phyloP scores from a whole-genome alignment of 2,329 filamentous ascomycete species.

The Cylindrodendrum hubeiense region DNA sequence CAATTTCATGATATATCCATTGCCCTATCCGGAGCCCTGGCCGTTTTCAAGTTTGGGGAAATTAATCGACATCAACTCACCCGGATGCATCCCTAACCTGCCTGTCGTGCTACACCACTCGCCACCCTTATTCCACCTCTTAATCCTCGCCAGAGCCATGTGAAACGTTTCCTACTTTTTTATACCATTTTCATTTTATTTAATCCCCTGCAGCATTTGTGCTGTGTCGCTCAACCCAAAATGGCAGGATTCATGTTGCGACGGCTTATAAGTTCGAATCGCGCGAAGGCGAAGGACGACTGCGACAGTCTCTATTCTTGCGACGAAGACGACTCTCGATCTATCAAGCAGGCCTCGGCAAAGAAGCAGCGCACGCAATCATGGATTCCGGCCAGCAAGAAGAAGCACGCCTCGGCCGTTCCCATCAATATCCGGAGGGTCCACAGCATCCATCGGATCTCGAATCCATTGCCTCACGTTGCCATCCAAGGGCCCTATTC shows the following conservation, averaged over 20 bases:
- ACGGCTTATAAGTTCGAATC: conserved; percentile 38
- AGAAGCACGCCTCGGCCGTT: conserved; percentile 21
- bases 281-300: conserved; percentile 29
- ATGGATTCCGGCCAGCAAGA: conserved; percentile 40
- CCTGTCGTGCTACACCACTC: conserved; percentile 34
- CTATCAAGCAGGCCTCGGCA: conserved; percentile 29
- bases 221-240: conserved; percentile 26
- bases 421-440: conserved; percentile 51
- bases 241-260: conserved; percentile 42
- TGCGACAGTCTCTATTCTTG: conserved; percentile 29
- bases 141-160: conserved; percentile 31
- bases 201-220: conserved; percentile 26
- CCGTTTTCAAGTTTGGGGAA: conserved; percentile 29
- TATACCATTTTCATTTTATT: conserved; percentile 28
- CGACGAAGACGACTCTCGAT: conserved; percentile 36
- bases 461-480: conserved; percentile 53
- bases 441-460: conserved; percentile 55
- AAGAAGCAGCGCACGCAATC: conserved; percentile 36
- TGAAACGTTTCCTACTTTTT: conserved; percentile 20
- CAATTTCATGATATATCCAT: conserved; percentile 23
- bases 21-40: conserved; percentile 32
- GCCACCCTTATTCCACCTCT: conserved; percentile 1
- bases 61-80: conserved; percentile 31
- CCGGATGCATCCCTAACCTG: background rate
- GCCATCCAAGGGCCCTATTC: conserved; percentile 54